A percentile compares a stretch with the other conserved stretches of the same genome.
Evolutionary conservation across 2,329 filamentous ascomycete species (phyloP).

Genomic region (Cryphonectria parasitica): DNA sequence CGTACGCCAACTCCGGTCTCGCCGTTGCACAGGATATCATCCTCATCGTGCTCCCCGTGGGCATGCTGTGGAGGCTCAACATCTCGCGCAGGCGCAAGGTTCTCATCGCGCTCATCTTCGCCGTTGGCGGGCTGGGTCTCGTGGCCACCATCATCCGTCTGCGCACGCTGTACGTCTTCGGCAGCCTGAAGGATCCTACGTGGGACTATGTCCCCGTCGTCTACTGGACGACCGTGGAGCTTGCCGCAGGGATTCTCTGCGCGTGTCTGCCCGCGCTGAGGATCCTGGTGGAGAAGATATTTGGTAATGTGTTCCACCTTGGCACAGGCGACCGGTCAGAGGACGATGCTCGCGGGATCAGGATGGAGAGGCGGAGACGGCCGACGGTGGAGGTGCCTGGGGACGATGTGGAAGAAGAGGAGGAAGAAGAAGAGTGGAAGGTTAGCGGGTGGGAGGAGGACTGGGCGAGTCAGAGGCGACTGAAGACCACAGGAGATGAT

Average conservation of each 20-base stretch:
- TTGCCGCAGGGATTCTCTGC: constrained; percentile 26
- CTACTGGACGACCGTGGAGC: constrained; percentile 27
- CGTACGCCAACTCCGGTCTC: constrained; percentile 27
- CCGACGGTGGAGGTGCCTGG: neutral
- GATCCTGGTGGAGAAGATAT: constrained; percentile 22
- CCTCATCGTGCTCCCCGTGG: constrained; percentile 26
- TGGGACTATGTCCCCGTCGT: constrained; percentile 23
- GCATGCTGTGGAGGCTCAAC: constrained; percentile 26
- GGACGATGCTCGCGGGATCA: neutral
- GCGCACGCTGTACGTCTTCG: constrained; percentile 18
- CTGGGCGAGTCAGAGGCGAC: neutral
- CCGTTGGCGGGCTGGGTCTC: constrained; percentile 24
- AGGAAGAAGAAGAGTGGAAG: neutral
- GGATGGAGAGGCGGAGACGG: constrained; percentile 24
- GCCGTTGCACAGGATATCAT: constrained; percentile 25
- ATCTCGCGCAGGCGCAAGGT: constrained; percentile 26
- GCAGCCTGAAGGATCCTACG: constrained; percentile 16
- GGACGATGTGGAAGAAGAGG: neutral
- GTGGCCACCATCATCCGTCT: constrained; percentile 25
- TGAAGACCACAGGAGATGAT: neutral
- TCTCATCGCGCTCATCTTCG: constrained; percentile 28
- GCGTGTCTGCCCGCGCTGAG: constrained; percentile 28
- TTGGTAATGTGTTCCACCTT: constrained; percentile 18
- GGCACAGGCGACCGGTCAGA: neutral
- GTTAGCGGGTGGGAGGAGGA: neutral